Evolutionary conservation across 495 filamentous ascomycete genomes (phyloP).

Genomic region (Penicillium ochrochloron): DNA sequence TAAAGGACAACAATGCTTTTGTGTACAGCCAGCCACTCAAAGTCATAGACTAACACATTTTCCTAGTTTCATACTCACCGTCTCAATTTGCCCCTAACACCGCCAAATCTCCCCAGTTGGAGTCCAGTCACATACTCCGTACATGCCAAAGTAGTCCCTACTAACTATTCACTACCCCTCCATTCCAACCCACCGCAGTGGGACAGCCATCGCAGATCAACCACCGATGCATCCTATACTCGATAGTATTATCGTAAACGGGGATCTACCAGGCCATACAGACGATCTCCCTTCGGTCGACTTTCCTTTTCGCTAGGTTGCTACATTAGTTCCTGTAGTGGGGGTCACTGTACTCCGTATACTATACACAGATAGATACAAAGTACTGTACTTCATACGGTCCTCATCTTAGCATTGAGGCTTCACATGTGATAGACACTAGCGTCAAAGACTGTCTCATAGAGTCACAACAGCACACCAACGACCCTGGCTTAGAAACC

Average conservation of each 20-base stretch:
- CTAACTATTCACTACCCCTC: not conserved
- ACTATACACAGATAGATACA: not conserved
- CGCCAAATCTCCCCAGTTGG: not conserved
- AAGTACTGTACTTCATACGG: not conserved
- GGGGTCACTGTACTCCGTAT: not conserved
- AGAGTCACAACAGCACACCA: not conserved
- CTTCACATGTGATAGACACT: not conserved
- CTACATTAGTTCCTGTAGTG: not conserved
- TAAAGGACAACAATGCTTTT: constrained; percentile 2
- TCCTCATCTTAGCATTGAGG: not conserved
- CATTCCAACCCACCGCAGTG: not conserved
- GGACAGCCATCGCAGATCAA: not conserved
- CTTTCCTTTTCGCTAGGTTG: not conserved
- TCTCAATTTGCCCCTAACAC: not conserved
- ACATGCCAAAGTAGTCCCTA: not conserved
- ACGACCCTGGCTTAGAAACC: not conserved
- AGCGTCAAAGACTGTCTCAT: constrained; percentile 5
- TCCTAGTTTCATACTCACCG: not conserved
- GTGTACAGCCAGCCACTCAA: not conserved
- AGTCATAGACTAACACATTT: not conserved
- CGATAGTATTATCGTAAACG: not conserved
- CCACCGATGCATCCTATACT: not conserved
- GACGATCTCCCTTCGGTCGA: not conserved
- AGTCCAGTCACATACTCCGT: not conserved
- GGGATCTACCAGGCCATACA: not conserved